A percentile compares a stretch with the other conserved stretches of the same genome.
These are phyloP conservation scores for Atkinsonella texensis DNA, from an alignment of 2,329 filamentous ascomycete species.

Conservation along the genomic window DNA sequence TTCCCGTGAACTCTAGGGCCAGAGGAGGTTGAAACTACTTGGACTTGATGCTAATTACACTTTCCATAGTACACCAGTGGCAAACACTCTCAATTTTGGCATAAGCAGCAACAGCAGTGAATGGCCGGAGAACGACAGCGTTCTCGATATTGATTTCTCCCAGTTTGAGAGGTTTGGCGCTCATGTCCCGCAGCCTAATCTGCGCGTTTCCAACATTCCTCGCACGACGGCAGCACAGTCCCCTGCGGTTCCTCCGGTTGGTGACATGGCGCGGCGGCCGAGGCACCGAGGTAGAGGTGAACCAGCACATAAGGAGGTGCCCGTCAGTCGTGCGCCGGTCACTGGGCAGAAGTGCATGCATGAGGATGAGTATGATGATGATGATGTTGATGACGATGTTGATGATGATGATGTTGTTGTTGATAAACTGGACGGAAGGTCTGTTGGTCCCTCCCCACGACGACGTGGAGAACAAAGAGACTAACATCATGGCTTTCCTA, in stretches of 20 bases:
- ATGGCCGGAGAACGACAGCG: conserved; percentile 1
- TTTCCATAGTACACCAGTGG: conserved; percentile 2
- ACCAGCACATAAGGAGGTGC: no score
- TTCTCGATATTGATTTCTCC: conserved; percentile 4
- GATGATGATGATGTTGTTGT: background rate
- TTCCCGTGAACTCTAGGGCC: background rate
- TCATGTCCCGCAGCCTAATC: background rate
- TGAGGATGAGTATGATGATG: background rate
- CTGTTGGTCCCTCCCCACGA: conserved; percentile 5
- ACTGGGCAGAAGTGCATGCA: background rate
- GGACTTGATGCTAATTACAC: no score
- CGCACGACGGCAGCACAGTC: background rate
- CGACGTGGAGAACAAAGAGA: conserved; percentile 2
- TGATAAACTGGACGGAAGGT: conserved; percentile 3
- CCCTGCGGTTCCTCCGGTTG: no score
- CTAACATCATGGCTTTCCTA: conserved; percentile 1
- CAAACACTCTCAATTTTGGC: conserved; percentile 2
- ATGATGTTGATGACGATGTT: background rate
- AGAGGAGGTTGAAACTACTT: background rate
- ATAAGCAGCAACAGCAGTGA: background rate
- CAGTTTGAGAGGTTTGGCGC: background rate
- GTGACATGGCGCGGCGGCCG: background rate
- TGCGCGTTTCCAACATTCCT: background rate
- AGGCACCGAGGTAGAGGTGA: background rate
- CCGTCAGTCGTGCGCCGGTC: background rate